Evolutionary conservation across 2,329 filamentous ascomycete genomes (phyloP).

Genomic region (Penicillium sp.): DNA sequence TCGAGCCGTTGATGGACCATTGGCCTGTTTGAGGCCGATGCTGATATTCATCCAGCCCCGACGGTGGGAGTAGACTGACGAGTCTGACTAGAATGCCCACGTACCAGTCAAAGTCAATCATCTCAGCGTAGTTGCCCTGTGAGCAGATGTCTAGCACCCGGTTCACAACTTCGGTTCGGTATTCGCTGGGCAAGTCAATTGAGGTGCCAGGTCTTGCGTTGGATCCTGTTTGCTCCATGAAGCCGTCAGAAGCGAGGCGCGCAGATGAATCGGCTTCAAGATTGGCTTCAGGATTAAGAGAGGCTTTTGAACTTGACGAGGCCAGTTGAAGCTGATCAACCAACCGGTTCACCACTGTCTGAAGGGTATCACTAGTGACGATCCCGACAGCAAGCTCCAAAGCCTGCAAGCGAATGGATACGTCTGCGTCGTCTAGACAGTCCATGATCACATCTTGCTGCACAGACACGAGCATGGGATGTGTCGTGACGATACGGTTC

Average conservation of each 20-base stretch:
- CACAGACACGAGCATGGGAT: slow-evolving; percentile 80
- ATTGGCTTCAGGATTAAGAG: slow-evolving; percentile 35
- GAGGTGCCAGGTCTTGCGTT: slow-evolving; percentile 44
- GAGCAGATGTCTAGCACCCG: slow-evolving; percentile 87
- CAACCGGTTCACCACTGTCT: slow-evolving; percentile 76
- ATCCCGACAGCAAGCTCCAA: slow-evolving; percentile 89
- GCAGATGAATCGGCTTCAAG: slow-evolving; percentile 35
- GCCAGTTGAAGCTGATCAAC: slow-evolving; percentile 75
- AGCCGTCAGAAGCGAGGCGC: slow-evolving; percentile 3
- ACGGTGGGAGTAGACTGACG: slow-evolving; percentile 56
- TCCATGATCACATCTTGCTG: slow-evolving; percentile 96
- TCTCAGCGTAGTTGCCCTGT: slow-evolving; percentile 76
- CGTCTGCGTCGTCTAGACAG: slow-evolving; percentile 92
- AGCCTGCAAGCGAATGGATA: slow-evolving; percentile 90
- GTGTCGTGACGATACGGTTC: slow-evolving; percentile 86
- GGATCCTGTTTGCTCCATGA: not conserved
- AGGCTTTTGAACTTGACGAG: slow-evolving; percentile 49
- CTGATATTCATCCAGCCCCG: slow-evolving; percentile 22
- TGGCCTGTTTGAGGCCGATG: slow-evolving; percentile 12
- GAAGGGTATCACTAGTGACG: slow-evolving; percentile 82
- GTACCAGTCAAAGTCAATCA: slow-evolving; percentile 96
- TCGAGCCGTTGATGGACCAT: slow-evolving; percentile 6
- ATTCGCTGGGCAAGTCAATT: slow-evolving; percentile 70
- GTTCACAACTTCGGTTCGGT: slow-evolving; percentile 74
- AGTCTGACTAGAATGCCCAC: slow-evolving; percentile 84